These are phyloP conservation scores for Anaeramoeba flamelloides DNA, from an alignment of 78 protist species.

Conservation along the genomic window DNA sequence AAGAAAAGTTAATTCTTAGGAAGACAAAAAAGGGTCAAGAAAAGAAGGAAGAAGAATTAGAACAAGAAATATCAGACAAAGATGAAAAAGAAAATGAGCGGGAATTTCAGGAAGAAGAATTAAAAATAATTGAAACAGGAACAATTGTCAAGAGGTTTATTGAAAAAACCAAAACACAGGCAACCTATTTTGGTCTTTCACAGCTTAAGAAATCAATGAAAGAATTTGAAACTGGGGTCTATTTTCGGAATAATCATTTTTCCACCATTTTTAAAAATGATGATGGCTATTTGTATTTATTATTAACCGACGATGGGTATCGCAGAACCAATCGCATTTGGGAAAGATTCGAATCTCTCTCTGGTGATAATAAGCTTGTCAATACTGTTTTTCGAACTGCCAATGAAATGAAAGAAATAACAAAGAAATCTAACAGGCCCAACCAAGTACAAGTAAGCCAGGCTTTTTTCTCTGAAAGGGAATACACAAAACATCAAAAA, in stretches of 20 bases:
- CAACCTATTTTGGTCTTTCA: not conserved
- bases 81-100: not conserved
- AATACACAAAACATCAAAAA: no score
- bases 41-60: no score
- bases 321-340: not conserved
- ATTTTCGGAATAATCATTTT: not conserved
- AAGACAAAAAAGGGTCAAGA: no score
- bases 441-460: no score
- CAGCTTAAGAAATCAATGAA: not conserved
- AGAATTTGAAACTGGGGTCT: not conserved
- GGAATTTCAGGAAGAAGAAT: not conserved
- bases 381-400: not conserved
- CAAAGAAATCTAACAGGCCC: no score
- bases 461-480: no score
- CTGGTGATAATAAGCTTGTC: not conserved
- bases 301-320: not conserved
- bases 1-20: no score
- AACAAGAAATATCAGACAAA: no score
- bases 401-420: no score
- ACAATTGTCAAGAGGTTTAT: not conserved
- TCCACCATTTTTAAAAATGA: not conserved
- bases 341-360: not conserved
- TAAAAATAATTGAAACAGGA: not conserved
- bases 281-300: not conserved
- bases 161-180: not conserved